Conservation (phyloP, 2,329 filamentous ascomycete genomes). For the Diaporthe longicolla region DNA sequence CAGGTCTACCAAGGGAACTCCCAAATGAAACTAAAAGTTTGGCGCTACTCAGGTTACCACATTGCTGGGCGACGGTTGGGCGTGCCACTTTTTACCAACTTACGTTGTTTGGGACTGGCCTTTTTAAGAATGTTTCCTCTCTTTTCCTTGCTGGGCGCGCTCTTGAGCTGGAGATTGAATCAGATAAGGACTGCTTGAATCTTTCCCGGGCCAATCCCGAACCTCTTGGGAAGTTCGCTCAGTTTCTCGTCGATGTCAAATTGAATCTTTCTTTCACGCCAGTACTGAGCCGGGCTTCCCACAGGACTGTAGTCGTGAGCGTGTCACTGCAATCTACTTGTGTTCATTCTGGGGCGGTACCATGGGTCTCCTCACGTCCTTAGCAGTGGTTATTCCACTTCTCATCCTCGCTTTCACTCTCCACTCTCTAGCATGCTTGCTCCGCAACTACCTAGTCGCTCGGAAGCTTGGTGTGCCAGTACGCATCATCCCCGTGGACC, state of each 20-base stretch:
- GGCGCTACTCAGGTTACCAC: background rate
- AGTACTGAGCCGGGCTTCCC: no score
- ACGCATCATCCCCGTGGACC: constrained; percentile 51
- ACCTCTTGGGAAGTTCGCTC: background rate
- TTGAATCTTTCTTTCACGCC: background rate
- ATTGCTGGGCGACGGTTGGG: background rate
- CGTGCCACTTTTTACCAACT: background rate
- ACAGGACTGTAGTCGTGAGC: background rate
- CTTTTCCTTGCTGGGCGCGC: background rate
- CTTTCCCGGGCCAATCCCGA: background rate
- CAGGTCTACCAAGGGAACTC: background rate
- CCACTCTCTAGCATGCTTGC: constrained; percentile 29
- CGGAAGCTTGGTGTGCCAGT: constrained; percentile 50
- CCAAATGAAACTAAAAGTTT: background rate
- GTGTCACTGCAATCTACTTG: background rate
- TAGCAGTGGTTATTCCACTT: background rate
- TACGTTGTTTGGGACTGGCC: background rate
- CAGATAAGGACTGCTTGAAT: background rate
- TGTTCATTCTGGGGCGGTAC: background rate
- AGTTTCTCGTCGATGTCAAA: background rate
- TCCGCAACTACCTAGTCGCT: constrained; percentile 45
- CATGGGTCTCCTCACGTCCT: background rate
- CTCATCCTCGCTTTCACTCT: background rate
- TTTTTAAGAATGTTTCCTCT: background rate
- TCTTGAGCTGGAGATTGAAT: background rate